A percentile compares a stretch with the other conserved stretches of the same genome.
Conservation (phyloP, 371 early-diverging fungal genomes). For the Rhizopus arrhizus region DNA sequence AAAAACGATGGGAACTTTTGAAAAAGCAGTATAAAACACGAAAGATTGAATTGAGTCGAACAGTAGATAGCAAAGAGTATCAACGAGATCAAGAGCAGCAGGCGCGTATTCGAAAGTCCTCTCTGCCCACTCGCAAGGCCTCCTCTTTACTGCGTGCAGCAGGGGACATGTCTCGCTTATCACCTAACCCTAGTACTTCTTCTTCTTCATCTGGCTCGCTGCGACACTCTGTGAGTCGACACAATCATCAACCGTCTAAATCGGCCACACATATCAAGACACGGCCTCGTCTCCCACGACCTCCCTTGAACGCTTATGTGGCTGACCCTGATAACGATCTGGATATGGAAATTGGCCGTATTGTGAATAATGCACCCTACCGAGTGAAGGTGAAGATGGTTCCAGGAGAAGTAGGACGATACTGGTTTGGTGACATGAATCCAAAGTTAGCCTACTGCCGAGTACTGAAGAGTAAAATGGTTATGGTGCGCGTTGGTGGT, state of each 20-base stretch:
- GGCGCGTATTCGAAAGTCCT: constrained; percentile 41
- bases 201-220: background rate
- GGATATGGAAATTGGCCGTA: constrained; percentile 73
- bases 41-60: constrained; percentile 35
- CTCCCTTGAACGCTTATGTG: constrained; percentile 51
- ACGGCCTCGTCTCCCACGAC: constrained; percentile 9
- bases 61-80: constrained; percentile 24
- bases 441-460: constrained; percentile 75
- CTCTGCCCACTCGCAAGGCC: constrained; percentile 47
- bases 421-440: constrained; percentile 73
- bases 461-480: constrained; percentile 65
- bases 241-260: constrained; percentile 32
- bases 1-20: constrained; percentile 26
- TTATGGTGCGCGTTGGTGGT: constrained; percentile 81
- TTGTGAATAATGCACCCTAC: constrained; percentile 64
- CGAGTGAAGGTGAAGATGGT: constrained; percentile 55
- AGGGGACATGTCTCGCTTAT: constrained; percentile 8
- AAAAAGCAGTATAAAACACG: constrained; percentile 35
- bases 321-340: constrained; percentile 66
- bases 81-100: constrained; percentile 6
- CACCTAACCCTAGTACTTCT: constrained; percentile 17
- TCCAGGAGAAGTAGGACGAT: constrained; percentile 67
- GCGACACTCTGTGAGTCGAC: background rate
- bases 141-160: constrained; percentile 33
- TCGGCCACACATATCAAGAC: constrained; percentile 26